These are phyloP conservation scores for Larix sibirica DNA, from an alignment of 83 land plant species.

Conservation along the genomic window DNA sequence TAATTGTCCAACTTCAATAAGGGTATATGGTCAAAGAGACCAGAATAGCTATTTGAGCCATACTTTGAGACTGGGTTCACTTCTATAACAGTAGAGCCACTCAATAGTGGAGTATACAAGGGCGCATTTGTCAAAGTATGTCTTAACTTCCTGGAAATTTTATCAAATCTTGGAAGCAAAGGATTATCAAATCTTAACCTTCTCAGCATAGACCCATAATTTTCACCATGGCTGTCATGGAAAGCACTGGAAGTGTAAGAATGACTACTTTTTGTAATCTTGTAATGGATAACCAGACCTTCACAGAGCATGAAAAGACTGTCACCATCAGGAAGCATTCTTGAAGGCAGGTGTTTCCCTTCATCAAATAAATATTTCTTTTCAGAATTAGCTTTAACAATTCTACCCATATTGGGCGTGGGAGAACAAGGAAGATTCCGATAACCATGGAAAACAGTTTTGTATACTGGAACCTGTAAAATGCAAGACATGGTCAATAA, in stretches of 20 bases:
- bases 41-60: neutral
- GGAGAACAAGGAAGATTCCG: slow-evolving; percentile 18
- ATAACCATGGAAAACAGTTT: slow-evolving; percentile 9
- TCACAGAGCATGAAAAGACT: slow-evolving; percentile 33
- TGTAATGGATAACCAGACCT: slow-evolving; percentile 33
- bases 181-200: neutral
- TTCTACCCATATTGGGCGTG: neutral
- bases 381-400: slow-evolving; percentile 16
- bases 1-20: neutral
- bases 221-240: neutral
- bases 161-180: slow-evolving; percentile 2
- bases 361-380: slow-evolving; percentile 11
- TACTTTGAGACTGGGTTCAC: neutral
- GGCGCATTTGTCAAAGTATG: neutral
- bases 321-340: slow-evolving; percentile 28
- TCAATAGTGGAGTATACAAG: slow-evolving; percentile 6
- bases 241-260: slow-evolving; percentile 14
- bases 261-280: slow-evolving; percentile 16
- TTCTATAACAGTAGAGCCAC: neutral
- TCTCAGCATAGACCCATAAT: neutral
- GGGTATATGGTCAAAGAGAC: neutral
- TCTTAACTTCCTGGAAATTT: neutral
- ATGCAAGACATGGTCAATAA: slow-evolving; percentile 1
- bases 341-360: slow-evolving; percentile 25
- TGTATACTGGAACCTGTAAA: slow-evolving; percentile 5